These are phyloP conservation scores for Verticillium nubilum DNA, from an alignment of 2,329 filamentous ascomycete genomes.

Conservation along the genomic window DNA sequence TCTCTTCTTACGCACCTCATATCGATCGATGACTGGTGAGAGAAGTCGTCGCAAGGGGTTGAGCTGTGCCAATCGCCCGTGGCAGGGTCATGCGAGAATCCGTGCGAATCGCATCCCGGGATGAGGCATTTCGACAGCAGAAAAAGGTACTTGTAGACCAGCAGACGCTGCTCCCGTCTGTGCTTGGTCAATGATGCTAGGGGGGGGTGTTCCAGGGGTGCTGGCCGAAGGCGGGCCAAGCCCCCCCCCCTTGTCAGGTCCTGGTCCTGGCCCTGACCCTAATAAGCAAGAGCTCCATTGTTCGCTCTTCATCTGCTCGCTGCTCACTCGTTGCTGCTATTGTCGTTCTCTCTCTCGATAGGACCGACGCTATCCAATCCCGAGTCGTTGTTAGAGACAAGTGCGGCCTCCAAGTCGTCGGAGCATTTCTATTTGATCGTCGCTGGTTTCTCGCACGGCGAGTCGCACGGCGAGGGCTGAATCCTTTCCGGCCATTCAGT, in stretches of 20 bases:
- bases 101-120: background rate
- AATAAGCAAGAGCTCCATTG: background rate
- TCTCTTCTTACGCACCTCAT: background rate
- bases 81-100: background rate
- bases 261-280: background rate
- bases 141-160: background rate
- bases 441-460: slow-evolving; percentile 17
- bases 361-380: slow-evolving; percentile 18
- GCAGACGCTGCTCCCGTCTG: background rate
- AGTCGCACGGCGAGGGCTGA: background rate
- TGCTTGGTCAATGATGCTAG: background rate
- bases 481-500: background rate
- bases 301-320: background rate
- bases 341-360: slow-evolving; percentile 4
- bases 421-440: slow-evolving; percentile 9
- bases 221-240: background rate
- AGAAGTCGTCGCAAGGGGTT: background rate
- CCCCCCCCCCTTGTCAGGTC: background rate
- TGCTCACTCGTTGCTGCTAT: background rate
- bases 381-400: slow-evolving; percentile 14
- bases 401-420: background rate
- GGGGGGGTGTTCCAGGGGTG: background rate
- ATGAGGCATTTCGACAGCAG: background rate
- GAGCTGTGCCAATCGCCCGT: background rate
- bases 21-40: background rate